These are phyloP conservation scores for Penicillium freii DNA, from an alignment of 2,329 filamentous ascomycete species.

Conservation along the genomic window DNA sequence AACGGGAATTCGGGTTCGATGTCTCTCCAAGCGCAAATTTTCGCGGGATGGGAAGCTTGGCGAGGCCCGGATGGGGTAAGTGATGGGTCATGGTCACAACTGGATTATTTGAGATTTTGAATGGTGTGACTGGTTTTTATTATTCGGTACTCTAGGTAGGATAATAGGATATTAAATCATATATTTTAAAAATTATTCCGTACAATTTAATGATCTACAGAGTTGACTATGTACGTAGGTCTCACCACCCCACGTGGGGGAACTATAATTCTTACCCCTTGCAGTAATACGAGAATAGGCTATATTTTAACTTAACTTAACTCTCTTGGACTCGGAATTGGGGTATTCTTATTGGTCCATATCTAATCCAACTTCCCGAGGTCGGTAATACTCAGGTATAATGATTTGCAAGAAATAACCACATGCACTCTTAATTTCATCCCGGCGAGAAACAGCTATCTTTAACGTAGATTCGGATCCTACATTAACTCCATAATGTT, in stretches of 20 bases:
- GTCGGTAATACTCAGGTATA: neutral
- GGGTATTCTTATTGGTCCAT: neutral
- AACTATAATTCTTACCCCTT: neutral
- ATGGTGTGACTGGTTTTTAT: neutral
- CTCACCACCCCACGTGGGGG: neutral
- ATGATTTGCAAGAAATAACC: neutral
- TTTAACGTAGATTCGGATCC: neutral
- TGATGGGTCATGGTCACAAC: neutral
- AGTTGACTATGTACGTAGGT: neutral
- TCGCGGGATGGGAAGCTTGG: constrained; percentile 22
- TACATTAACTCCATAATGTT: neutral
- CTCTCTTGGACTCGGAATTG: neutral
- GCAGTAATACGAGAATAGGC: neutral
- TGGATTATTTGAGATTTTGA: neutral
- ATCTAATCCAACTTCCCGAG: neutral
- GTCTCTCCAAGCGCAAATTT: constrained; percentile 18
- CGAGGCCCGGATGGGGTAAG: constrained; percentile 11
- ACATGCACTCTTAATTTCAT: neutral
- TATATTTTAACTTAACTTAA: too few relatives aligned
- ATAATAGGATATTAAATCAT: neutral
- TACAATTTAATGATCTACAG: neutral
- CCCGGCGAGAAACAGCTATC: neutral
- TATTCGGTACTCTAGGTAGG: neutral
- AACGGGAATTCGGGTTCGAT: constrained; percentile 8
- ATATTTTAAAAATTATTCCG: too few relatives aligned